Evolutionary conservation across 306 rosid genomes (phyloP), one percentile per base, ranked within the genome.

Genomic region (Carpinus viminea): DNA sequence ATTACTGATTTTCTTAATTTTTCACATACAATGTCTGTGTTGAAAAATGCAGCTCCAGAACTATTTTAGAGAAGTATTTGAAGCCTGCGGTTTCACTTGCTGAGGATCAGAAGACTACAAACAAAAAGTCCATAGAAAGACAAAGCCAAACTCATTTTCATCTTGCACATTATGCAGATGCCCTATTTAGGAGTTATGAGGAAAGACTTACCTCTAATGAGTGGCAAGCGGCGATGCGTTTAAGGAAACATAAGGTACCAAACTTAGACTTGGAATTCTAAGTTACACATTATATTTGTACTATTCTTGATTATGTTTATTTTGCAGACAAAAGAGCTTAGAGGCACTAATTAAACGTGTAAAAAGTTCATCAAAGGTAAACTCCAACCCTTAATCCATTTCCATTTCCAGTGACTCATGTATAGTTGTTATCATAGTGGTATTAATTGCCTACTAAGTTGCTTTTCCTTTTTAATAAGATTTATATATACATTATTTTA

Each of bases 121-220:
- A 83, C 82, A 86, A 84, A 87, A 89, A 86, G 84, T 75, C 88
- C 59, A 80, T 82, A 28, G 85, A 85, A 83, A 90, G 89, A 72
- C 93, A 85, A 74, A 86, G 95, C 64, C 96, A 89, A 78, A 79
- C 92, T 54, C 90, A 85, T 75, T 94, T 94, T 87, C 96, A 92
- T 79, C 94, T 94, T 51, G 98, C 98, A 73, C 97, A 94, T 81
- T 94, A 94, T 85, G 87, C 97, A 54, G 98, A 90, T 87, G 97
- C 94, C 75, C 81, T 94, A 69, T 94, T 90, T 85, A 89, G 91
- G 87, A 92, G 91, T 86, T 90, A 88, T 21, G 97, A 94, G 85
- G 98, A 94, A 73, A 90, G 98, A 70, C 96, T 94, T 57, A 75
- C 77, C 70, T 94, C 98, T 61, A 92, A 77, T 79, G 98, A 92